Base-by-base conservation (phyloP, 73 alveolate species). In the Paramecium primaurelia region DNA sequence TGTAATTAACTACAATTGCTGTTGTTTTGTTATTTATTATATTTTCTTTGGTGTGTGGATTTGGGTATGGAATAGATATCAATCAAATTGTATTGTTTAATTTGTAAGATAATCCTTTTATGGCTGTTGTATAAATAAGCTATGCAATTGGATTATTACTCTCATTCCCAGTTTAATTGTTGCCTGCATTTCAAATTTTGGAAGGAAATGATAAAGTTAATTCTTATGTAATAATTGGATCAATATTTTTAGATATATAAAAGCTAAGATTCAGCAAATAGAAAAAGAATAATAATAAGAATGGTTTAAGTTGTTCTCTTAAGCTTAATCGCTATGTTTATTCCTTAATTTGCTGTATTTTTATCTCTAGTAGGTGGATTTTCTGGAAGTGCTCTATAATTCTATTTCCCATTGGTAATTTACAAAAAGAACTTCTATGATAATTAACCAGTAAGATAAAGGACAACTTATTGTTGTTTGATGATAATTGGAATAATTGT, bases 71-170 rank as follows among this genome's bases (percentile, higher is more conserved):
- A 8, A 59, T n/a, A 9, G 60, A 69, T 32, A 89, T 71, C 32
- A 40, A 73, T 30, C 59, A 89, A 89, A 89, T 89, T 34, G 60
- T 89, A 0, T 58, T 89, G 26, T 89, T 89, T 44, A 89, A 59
- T 36, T 89, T 89, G 32, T 26, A 71, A 11, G 92, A 28, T 45
- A 45, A 22, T 34, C 47, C 20, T 18, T 89, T 83, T 9, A 83
- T 71, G 71, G 47, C 59, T 1, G 44, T 89, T n/a, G 71, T 89
- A 8, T 71, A 89, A 47, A 54, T 89, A 25, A 32, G 69, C 5
- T 89, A 89, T 89, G 94, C 94, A 16, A 59, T 89, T 71, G 94
- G 88, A 26, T 64, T 89, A 28, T 32, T 89, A 9, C 71, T 89
- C 68, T 59, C 92, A 32, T 89, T 71, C 28, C 94, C 94, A 40